phyloP scores from a whole-genome alignment of 108 stramenopile species.

The Cyclostephanos tholiformis region DNA sequence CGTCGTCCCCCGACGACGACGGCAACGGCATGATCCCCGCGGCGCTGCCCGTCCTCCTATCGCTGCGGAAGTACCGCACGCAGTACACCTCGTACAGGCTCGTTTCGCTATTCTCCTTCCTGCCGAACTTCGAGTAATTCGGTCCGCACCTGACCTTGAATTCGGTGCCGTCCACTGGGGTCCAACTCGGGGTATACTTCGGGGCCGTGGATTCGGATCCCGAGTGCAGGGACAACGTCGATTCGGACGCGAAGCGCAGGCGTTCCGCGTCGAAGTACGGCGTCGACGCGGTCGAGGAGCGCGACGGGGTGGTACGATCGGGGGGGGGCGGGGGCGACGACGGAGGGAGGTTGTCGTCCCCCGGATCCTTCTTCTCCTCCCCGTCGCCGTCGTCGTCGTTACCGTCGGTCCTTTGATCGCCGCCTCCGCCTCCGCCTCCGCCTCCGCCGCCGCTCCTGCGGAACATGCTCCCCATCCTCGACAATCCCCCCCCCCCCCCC shows the following conservation, averaged over 20 bases:
- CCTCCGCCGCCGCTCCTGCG: not conserved
- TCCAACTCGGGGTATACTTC: conserved; percentile 40
- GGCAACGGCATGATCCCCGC: conserved; percentile 52
- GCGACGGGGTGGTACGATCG: too few relatives aligned
- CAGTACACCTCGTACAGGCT: conserved; percentile 58
- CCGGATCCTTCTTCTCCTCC: conserved; percentile 20
- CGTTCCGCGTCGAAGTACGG: conserved; percentile 29
- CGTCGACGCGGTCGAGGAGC: too few relatives aligned
- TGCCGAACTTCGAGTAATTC: conserved; percentile 54
- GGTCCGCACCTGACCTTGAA: conserved; percentile 55
- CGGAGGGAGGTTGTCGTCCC: conserved; percentile 12
- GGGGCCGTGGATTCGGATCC: conserved; percentile 34
- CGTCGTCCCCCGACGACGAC: not conserved
- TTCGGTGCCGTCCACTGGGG: conserved; percentile 39
- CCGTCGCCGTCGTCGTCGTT: not conserved
- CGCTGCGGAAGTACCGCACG: conserved; percentile 44
- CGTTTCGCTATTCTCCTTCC: conserved; percentile 31
- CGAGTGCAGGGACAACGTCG: conserved; percentile 37
- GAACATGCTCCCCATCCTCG: conserved; percentile 18
- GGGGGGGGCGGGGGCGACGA: not conserved
- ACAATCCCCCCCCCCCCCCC: not conserved
- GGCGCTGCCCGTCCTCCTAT: conserved; percentile 41
- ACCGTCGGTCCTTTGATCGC: not conserved
- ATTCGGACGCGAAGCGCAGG: conserved; percentile 25
- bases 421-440: not conserved